phyloP scores from a whole-genome alignment of 2,329 filamentous ascomycete genomes.

The Apiospora aurea region DNA sequence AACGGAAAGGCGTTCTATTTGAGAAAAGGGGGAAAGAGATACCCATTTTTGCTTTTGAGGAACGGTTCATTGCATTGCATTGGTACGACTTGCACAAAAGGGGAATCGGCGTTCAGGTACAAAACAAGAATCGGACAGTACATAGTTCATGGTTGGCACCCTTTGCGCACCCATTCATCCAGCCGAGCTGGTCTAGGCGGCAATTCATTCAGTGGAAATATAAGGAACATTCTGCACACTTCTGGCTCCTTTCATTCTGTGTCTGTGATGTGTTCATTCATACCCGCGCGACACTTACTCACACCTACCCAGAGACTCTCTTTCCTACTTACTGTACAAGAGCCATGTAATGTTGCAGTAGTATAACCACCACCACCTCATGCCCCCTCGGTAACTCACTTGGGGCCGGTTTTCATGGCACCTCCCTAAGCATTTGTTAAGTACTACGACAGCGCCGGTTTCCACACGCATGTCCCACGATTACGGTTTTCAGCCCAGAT shows the following conservation, averaged over 20 bases:
- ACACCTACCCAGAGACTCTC: too few species aligned
- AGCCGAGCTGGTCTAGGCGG: neutral
- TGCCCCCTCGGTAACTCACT: neutral
- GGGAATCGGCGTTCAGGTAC: neutral
- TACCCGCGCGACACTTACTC: neutral
- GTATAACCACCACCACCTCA: neutral
- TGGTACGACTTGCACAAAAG: conserved; percentile 8
- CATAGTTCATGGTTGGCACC: neutral
- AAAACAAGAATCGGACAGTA: neutral
- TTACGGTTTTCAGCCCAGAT: neutral
- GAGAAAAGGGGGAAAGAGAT: neutral
- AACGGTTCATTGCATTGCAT: conserved; percentile 2
- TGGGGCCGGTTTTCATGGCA: neutral
- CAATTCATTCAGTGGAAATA: conserved; percentile 15
- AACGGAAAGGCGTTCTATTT: conserved; percentile 14
- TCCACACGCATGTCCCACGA: neutral
- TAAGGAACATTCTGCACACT: neutral
- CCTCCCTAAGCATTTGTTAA: neutral
- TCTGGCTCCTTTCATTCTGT: neutral
- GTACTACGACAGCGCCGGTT: neutral
- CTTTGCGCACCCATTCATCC: neutral
- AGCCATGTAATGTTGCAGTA: neutral
- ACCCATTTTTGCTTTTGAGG: conserved; percentile 6
- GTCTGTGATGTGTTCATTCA: neutral
- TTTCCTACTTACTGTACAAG: too few species aligned